Conservation (phyloP, 306 rosid genomes). For the Ochetophila trinervis region DNA sequence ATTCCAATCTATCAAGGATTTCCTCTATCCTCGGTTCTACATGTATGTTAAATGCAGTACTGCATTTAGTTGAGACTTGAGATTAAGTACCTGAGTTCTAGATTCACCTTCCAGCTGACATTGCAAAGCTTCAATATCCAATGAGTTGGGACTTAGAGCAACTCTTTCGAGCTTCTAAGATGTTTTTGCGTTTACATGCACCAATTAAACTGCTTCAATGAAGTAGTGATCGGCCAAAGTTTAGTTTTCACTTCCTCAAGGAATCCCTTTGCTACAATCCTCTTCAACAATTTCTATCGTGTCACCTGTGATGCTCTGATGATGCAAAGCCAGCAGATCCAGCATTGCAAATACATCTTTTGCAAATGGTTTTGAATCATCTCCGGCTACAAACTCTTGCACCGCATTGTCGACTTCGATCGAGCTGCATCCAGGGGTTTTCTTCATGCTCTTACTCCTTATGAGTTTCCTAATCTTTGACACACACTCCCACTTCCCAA, state of each 20-base stretch:
- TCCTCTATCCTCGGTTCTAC: too few relatives aligned
- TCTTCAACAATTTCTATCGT: not conserved
- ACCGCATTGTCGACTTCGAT: conserved; percentile 59
- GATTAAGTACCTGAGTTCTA: too few relatives aligned
- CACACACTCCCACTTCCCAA: conserved; percentile 71
- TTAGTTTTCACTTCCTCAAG: not conserved
- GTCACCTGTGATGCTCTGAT: not conserved
- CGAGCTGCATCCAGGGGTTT: conserved; percentile 70
- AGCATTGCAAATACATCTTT: not conserved
- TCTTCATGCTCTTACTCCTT: conserved; percentile 55
- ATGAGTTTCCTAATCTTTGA: conserved; percentile 57
- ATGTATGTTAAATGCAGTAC: too few relatives aligned
- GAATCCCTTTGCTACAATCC: not conserved
- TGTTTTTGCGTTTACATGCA: not conserved
- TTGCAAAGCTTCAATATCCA: too few relatives aligned
- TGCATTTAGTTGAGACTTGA: too few relatives aligned
- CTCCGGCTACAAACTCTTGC: conserved; percentile 60
- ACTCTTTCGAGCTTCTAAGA: not conserved
- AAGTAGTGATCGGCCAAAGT: not conserved
- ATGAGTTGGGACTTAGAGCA: not conserved
- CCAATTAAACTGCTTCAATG: not conserved
- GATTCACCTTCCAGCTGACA: too few relatives aligned
- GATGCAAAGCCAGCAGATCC: not conserved
- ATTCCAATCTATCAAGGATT: too few relatives aligned
- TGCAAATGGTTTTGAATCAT: conserved; percentile 36